phyloP scores from a whole-genome alignment of 164 flowering plant genomes.

The Pachysandra terminalis region DNA sequence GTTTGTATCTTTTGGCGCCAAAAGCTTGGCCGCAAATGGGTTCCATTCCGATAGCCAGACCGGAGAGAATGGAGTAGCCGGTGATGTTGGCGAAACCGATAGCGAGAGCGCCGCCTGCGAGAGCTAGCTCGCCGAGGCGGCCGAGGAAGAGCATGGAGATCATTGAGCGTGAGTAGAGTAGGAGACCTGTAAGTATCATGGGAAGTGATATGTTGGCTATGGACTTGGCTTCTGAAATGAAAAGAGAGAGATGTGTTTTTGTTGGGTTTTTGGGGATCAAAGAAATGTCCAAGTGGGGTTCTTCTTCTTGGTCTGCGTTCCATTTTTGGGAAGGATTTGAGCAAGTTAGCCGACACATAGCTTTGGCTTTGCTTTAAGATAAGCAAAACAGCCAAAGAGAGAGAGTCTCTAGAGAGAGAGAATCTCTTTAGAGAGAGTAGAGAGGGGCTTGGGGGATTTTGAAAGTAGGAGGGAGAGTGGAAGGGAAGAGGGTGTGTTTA shows the following conservation, averaged over 20 bases:
- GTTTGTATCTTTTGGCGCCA: constrained; percentile 56
- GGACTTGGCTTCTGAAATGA: constrained; percentile 37
- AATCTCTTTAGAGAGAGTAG: constrained; percentile 15
- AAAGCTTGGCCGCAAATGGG: constrained; percentile 86
- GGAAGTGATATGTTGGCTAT: constrained; percentile 59
- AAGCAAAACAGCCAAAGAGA: not conserved
- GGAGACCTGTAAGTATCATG: constrained; percentile 58
- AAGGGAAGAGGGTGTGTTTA: not conserved
- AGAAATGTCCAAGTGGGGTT: constrained; percentile 25
- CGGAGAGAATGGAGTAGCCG: constrained; percentile 76
- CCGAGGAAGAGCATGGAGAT: constrained; percentile 83
- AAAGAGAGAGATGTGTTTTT: constrained; percentile 31
- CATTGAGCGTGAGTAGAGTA: constrained; percentile 72
- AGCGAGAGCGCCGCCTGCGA: constrained; percentile 76
- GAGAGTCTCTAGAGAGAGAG: constrained; percentile 11
- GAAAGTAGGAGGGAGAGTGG: not conserved
- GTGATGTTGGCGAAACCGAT: constrained; percentile 84
- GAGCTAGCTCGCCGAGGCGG: constrained; percentile 55
- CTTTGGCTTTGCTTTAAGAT: not conserved
- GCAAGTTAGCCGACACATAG: constrained; percentile 21
- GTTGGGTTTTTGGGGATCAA: constrained; percentile 31
- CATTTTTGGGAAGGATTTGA: constrained; percentile 14
- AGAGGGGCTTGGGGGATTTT: not conserved
- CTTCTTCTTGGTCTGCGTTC: constrained; percentile 12
- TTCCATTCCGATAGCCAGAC: constrained; percentile 83